Evolutionary conservation across 1,284 basidiomycete genomes (phyloP), one percentile per base, ranked within the genome.

Genomic region (Athelia sp.): DNA sequence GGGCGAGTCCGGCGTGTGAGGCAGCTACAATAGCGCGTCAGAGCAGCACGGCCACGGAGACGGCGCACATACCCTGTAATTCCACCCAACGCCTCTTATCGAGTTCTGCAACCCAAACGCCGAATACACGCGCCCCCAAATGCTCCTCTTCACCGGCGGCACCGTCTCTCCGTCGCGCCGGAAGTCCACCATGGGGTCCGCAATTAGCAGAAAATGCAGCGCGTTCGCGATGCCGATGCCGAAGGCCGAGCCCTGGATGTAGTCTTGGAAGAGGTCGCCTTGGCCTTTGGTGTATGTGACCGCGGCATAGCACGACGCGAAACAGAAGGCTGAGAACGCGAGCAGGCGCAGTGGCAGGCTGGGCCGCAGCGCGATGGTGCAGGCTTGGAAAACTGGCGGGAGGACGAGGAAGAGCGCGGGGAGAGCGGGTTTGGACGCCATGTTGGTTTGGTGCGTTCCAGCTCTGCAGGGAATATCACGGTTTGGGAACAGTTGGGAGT

Each of bases 11-110:
- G 47, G 40, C 43, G 42, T 11, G 45, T 34, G 23, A 11, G 23
- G 46, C 18, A 46, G n/a, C 51, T 48, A 21, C 14, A 13, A 24
- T 4, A 40, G 36, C 23, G 10, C 24, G 23, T 44, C 8, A 44
- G 43, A 23, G 19, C 43, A n/a, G n/a, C n/a, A n/a, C n/a, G n/a
- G n/a, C n/a, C n/a, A n/a, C n/a, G n/a, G n/a, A n/a, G n/a, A n/a
- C n/a, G n/a, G n/a, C n/a, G n/a, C n/a, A 29, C 3, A 31, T 35
- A 59, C 58, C 50, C 53, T 48, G 48, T 57, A 55, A 49, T 52
- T 57, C 58, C 55, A 59, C 15, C 59, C 52, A 24, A 58, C 48
- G 3, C 58, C 58, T 23, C 58, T 52, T 3, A 50, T 47, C 13
- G 47, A 49, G 34, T 47, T 47, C 21, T 50, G 43, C 6, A 57